Percentiles rank a stretch among this genome's conserved stretches.
Conservation (phyloP, 2,329 filamentous ascomycete species). For the Penicillium palitans region DNA sequence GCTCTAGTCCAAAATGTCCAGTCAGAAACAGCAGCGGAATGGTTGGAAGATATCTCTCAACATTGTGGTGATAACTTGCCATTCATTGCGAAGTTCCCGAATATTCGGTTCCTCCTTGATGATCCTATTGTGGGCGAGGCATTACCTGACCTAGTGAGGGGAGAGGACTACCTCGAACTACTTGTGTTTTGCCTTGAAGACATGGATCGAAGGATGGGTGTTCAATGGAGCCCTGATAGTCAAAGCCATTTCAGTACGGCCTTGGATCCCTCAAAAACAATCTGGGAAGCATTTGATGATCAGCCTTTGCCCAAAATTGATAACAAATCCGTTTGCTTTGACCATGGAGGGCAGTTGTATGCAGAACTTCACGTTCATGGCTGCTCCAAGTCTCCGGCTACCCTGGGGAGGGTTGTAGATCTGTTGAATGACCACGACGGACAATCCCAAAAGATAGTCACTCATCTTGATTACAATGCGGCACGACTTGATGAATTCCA, state of each 20-base stretch:
- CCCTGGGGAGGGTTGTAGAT: constrained; percentile 31
- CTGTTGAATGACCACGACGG: constrained; percentile 40
- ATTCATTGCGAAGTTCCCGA: constrained; percentile 23
- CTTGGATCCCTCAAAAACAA: constrained; percentile 14
- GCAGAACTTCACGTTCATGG: constrained; percentile 31
- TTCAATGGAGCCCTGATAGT: constrained; percentile 28
- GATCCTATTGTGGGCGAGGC: constrained; percentile 21
- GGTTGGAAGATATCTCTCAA: constrained; percentile 28
- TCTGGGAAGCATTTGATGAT: constrained; percentile 19
- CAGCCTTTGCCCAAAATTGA: constrained; percentile 28
- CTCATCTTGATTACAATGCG: background rate
- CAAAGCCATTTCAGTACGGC: constrained; percentile 19
- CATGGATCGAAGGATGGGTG: constrained; percentile 35
- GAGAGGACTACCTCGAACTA: constrained; percentile 25
- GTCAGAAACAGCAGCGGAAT: constrained; percentile 25
- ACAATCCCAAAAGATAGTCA: constrained; percentile 8
- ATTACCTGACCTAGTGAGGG: constrained; percentile 27
- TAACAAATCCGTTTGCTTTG: constrained; percentile 27
- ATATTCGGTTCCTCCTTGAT: constrained; percentile 24
- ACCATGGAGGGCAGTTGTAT: constrained; percentile 27
- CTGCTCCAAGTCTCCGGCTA: constrained; percentile 32
- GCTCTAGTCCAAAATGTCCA: constrained; percentile 27
- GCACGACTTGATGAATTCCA: background rate
- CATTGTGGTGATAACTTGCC: constrained; percentile 25
- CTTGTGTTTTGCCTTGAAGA: constrained; percentile 27